Evolutionary conservation across 495 filamentous ascomycete genomes (phyloP), one percentile per base, ranked within the genome.

Genomic region (Ramalina peruviana): DNA sequence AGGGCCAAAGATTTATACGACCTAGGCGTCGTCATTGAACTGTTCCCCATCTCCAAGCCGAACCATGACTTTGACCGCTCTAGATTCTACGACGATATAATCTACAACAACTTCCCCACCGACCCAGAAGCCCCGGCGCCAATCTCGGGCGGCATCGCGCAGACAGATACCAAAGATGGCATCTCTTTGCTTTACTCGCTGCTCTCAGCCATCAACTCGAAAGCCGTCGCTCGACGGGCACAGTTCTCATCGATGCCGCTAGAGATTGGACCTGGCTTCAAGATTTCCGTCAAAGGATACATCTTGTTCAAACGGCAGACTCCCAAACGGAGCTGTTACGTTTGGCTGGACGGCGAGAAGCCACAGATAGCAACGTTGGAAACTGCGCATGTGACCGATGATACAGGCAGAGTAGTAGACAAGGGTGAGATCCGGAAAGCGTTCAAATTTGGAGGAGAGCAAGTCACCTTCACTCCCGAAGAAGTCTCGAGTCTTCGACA

Each of bases 1-100:
- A 78, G 88, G 36, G 93, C 92, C 21, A 92, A 92, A 60, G 93
- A 99, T 71, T 64, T 99, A 6, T 96, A 97, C 56, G 93, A 99
- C 60, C 72, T 97, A 6, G 89, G 90, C 9, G 87, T 96, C 11
- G 80, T 76, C 6, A 93, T 99, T 49, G 92, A 97, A 58, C 75
- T 97, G 2, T 97, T 97, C 58, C 89, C 92, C 3, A 90, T 99
- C 46, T 86, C 86, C 9, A 73, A 71, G 11, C 75, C 74, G 3
- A 79, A 77, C 17, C 75, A 81, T 60, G 75, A 79, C 39, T 99
- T 99, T 59, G 85, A 95, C 58, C 69, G 83, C 15, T 71, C 79
- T 38, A 88, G 83, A 53, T 99, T 97, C 62, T 99, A 95, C 61
- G 87, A 99, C 67, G 85, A 92, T 54, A 89, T 92, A 44, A 81